A percentile compares a stretch with the other conserved stretches of the same genome.
These are phyloP conservation scores for Tolypocladium inflatum DNA, from an alignment of 2,329 filamentous ascomycete species.

Conservation along the genomic window DNA sequence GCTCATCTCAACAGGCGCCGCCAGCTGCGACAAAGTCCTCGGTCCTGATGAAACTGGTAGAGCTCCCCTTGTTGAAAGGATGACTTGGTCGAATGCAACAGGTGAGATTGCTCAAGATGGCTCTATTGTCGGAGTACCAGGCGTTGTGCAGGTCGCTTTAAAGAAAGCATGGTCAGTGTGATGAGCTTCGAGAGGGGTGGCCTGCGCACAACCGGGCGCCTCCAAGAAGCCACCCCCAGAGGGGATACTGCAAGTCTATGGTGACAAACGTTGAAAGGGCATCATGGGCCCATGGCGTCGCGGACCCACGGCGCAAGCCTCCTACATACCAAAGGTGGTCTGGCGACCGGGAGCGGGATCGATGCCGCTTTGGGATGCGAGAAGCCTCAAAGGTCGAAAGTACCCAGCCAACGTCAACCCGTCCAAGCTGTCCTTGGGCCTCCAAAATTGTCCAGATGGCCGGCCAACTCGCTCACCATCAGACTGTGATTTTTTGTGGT, in stretches of 20 bases:
- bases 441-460: no score
- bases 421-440: no score
- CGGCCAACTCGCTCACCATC: no score
- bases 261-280: no score
- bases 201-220: no score
- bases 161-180: no score
- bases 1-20: no score
- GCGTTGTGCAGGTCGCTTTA: no score
- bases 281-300: not conserved
- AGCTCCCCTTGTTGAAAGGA: not conserved
- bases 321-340: not conserved
- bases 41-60: not conserved
- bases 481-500: not conserved
- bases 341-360: not conserved
- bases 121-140: slow-evolving; percentile 13
- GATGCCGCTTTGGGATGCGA: not conserved
- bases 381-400: not conserved
- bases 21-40: no score
- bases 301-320: not conserved
- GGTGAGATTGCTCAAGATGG: not conserved
- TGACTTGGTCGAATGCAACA: not conserved
- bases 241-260: not conserved
- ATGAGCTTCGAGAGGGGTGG: no score
- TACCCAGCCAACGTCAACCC: no score
- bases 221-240: not conserved